These are phyloP conservation scores for Melocanna baccifera DNA, from an alignment of 176 grass and related monocot genomes.

Conservation along the genomic window DNA sequence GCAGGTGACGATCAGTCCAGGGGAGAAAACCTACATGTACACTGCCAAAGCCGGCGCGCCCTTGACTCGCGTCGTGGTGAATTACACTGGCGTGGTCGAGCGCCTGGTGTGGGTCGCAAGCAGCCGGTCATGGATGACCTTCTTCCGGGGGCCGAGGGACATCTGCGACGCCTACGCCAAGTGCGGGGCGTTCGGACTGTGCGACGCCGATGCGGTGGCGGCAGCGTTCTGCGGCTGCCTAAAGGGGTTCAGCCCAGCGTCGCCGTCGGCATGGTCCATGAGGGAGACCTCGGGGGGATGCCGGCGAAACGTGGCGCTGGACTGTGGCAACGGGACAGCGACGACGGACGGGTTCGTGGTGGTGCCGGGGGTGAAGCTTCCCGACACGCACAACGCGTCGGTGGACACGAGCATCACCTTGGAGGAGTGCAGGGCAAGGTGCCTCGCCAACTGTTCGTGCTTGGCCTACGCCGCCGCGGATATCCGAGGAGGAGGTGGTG, in stretches of 20 bases:
- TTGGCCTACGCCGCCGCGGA: constrained; percentile 29
- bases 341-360: neutral
- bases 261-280: constrained; percentile 12
- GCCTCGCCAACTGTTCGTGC: constrained; percentile 51
- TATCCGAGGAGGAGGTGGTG: neutral
- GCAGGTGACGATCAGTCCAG: neutral
- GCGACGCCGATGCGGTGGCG: constrained; percentile 5
- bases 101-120: constrained; percentile 31
- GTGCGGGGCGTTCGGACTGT: constrained; percentile 46
- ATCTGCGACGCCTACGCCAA: constrained; percentile 26
- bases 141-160: neutral
- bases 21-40: constrained; percentile 24
- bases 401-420: neutral
- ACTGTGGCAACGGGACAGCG: constrained; percentile 6
- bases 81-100: neutral
- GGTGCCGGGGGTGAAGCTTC: constrained; percentile 35
- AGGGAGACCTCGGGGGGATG: constrained; percentile 30
- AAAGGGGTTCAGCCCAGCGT: constrained; percentile 32
- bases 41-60: constrained; percentile 13
- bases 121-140: neutral
- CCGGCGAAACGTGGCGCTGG: constrained; percentile 11
- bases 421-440: constrained; percentile 31
- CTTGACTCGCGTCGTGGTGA: neutral
- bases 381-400: neutral
- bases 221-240: constrained; percentile 30